Evolutionary conservation across 495 filamentous ascomycete species (phyloP).

Genomic region (Penicillium malachiteum): DNA sequence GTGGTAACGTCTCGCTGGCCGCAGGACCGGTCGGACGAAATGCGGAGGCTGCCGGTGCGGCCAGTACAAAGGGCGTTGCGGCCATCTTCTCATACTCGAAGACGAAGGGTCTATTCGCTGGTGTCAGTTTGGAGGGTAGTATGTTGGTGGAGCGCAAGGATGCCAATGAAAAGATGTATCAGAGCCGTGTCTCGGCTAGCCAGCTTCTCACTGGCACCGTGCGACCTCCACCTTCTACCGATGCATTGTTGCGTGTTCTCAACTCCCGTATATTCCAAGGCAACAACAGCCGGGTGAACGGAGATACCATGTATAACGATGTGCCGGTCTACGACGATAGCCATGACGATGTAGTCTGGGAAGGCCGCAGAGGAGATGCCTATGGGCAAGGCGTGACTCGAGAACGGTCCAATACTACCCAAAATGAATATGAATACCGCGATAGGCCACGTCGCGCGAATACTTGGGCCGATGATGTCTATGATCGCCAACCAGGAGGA

Average conservation of each 20-base stretch:
- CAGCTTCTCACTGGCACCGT: slow-evolving; percentile 78
- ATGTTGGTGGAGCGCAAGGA: slow-evolving; percentile 90
- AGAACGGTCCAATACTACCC: slow-evolving; percentile 52
- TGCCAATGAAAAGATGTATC: slow-evolving; percentile 95
- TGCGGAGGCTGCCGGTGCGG: slow-evolving; percentile 93
- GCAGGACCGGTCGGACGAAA: slow-evolving; percentile 92
- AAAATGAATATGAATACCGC: slow-evolving; percentile 60
- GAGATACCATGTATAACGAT: slow-evolving; percentile 88
- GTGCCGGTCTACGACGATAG: slow-evolving; percentile 85
- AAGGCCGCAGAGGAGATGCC: slow-evolving; percentile 70
- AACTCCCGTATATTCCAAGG: slow-evolving; percentile 82
- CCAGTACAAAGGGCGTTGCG: slow-evolving; percentile 83
- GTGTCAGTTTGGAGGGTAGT: slow-evolving; percentile 89
- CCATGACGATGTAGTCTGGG: slow-evolving; percentile 93
- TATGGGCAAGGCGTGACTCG: slow-evolving; percentile 71
- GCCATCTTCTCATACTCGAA: slow-evolving; percentile 96
- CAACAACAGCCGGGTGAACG: slow-evolving; percentile 39
- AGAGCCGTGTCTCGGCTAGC: slow-evolving; percentile 71
- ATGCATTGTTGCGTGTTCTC: slow-evolving; percentile 78
- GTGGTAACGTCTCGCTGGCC: slow-evolving; percentile 94
- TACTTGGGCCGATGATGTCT: slow-evolving; percentile 89
- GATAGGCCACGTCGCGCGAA: slow-evolving; percentile 65
- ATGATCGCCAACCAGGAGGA: slow-evolving; percentile 62
- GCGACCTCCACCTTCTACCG: slow-evolving; percentile 75
- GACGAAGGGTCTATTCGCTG: slow-evolving; percentile 95